These are phyloP conservation scores for Dionaea muscipula DNA, from an alignment of 179 eudicot species.

Conservation along the genomic window DNA sequence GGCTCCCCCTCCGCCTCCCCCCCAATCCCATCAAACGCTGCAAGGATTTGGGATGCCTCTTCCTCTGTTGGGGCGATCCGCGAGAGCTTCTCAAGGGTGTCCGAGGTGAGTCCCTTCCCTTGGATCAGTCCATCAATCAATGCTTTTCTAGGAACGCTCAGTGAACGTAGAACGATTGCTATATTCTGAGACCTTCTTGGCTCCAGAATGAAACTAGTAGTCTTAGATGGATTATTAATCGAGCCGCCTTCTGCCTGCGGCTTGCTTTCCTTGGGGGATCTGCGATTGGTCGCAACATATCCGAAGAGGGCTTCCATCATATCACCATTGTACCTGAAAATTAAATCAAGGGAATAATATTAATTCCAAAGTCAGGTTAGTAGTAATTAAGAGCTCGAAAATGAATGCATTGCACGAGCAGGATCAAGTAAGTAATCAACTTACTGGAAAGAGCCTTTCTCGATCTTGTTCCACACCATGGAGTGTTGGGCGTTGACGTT, in stretches of 20 bases:
- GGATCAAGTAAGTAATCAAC: background rate
- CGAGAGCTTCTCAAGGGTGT: slow-evolving; percentile 64
- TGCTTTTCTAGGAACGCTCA: slow-evolving; percentile 41
- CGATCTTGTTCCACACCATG: slow-evolving; percentile 74
- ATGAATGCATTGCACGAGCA: no score
- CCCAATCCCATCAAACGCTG: no score
- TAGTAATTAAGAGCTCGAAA: no score
- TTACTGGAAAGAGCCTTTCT: slow-evolving; percentile 75
- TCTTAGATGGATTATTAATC: slow-evolving; percentile 39
- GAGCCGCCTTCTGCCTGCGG: slow-evolving; percentile 11
- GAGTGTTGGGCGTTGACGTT: slow-evolving; percentile 56
- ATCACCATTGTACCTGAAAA: slow-evolving; percentile 58
- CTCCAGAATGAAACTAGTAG: slow-evolving; percentile 61
- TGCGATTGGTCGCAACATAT: slow-evolving; percentile 45
- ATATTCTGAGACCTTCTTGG: slow-evolving; percentile 63
- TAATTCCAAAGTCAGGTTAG: background rate
- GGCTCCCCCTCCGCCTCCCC: no score
- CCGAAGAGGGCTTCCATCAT: slow-evolving; percentile 95
- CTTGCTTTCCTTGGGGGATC: slow-evolving; percentile 32
- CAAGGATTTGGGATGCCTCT: slow-evolving; percentile 44
- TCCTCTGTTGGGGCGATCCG: slow-evolving; percentile 54
- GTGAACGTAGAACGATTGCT: slow-evolving; percentile 63
- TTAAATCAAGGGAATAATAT: background rate
- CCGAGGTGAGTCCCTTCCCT: slow-evolving; percentile 49
- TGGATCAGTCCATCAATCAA: slow-evolving; percentile 44